Conservation (phyloP, 2,329 filamentous ascomycete genomes). For the Diaporthe aspalathi region DNA sequence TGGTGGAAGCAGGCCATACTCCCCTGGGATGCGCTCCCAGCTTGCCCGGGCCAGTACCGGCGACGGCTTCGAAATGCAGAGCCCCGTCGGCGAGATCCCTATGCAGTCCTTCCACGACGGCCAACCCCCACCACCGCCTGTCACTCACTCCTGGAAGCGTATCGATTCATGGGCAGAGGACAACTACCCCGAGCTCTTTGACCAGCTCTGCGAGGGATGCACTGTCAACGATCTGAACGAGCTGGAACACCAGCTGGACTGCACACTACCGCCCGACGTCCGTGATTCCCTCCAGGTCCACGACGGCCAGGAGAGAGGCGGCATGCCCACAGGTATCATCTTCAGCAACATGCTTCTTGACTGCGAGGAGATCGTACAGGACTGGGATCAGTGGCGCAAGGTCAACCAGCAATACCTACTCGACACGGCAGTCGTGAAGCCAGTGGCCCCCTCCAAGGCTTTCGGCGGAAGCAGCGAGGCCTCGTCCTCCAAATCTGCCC, state of each 20-base stretch:
- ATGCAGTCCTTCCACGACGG: conserved; percentile 97
- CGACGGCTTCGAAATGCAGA: conserved; percentile 77
- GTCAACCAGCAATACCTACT: conserved; percentile 91
- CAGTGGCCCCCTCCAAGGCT: conserved; percentile 76
- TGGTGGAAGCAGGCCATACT: conserved; percentile 80
- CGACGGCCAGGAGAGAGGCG: conserved; percentile 96
- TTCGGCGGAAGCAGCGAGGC: conserved; percentile 74
- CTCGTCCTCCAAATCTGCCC: conserved; percentile 74
- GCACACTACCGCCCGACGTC: conserved; percentile 91
- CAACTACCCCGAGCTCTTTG: conserved; percentile 92
- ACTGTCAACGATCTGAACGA: conserved; percentile 97
- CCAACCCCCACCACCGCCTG: conserved; percentile 87
- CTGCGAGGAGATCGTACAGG: conserved; percentile 97
- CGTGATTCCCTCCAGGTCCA: conserved; percentile 91
- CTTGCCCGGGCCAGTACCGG: conserved; percentile 73
- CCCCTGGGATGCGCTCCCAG: conserved; percentile 87
- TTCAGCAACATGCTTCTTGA: conserved; percentile 96
- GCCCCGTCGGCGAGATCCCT: conserved; percentile 82
- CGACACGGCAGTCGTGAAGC: conserved; percentile 66
- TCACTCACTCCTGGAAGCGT: conserved; percentile 90
- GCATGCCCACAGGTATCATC: conserved; percentile 89
- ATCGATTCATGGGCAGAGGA: conserved; percentile 96
- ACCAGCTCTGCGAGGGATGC: conserved; percentile 92
- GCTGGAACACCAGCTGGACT: conserved; percentile 94
- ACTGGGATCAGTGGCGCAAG: conserved; percentile 95